Percentiles rank a stretch among this genome's conserved stretches.
Evolutionary conservation across 352 stramenopile species (phyloP).

Genomic region (Phytophthora citrophthora): DNA sequence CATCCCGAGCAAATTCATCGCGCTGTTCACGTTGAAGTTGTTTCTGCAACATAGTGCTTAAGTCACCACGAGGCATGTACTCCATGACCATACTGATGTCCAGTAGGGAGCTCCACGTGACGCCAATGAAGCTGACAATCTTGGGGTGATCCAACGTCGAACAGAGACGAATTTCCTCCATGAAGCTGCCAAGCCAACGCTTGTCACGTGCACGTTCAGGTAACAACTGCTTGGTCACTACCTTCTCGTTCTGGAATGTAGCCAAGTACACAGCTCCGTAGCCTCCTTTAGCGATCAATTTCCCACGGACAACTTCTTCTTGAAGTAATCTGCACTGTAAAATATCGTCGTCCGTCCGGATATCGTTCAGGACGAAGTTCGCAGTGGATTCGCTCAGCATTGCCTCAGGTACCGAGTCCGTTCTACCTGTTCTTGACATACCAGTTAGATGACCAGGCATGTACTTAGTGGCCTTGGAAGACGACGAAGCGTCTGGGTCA

Average conservation of each 20-base stretch:
- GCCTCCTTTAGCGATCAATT: slow-evolving; percentile 55
- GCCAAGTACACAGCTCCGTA: slow-evolving; percentile 70
- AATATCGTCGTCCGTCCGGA: slow-evolving; percentile 69
- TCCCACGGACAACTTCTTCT: slow-evolving; percentile 50
- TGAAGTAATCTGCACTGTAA: slow-evolving; percentile 55
- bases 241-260: slow-evolving; percentile 41
- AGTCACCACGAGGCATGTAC: slow-evolving; percentile 52
- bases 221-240: slow-evolving; percentile 61
- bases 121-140: slow-evolving; percentile 55
- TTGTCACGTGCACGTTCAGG: slow-evolving; percentile 40
- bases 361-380: slow-evolving; percentile 56
- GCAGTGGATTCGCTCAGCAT: slow-evolving; percentile 23
- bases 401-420: slow-evolving; percentile 25
- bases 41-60: slow-evolving; percentile 45
- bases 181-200: slow-evolving; percentile 41
- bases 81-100: slow-evolving; percentile 63
- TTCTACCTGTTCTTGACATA: slow-evolving; percentile 35
- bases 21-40: slow-evolving; percentile 34
- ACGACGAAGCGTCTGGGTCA: slow-evolving; percentile 24
- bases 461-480: slow-evolving; percentile 40
- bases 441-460: slow-evolving; percentile 23
- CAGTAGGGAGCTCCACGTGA: slow-evolving; percentile 60
- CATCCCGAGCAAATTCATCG: slow-evolving; percentile 31
- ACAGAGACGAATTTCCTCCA: slow-evolving; percentile 53
- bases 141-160: slow-evolving; percentile 51